phyloP scores from a whole-genome alignment of 192 early-diverging fungal species.

The Mortierella claussenii region DNA sequence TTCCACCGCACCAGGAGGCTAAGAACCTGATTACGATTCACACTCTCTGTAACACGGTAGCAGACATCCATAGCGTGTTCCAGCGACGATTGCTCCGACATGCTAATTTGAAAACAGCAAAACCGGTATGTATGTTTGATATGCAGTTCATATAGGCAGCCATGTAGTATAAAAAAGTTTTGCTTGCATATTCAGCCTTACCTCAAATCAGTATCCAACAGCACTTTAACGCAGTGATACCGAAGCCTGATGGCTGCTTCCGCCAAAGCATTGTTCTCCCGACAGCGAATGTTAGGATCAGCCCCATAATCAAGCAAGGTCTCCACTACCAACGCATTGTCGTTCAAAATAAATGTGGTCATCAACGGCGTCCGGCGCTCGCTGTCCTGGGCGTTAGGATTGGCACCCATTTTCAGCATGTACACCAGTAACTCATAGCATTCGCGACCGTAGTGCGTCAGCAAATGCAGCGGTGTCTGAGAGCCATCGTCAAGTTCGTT shows the following conservation, averaged over 20 bases:
- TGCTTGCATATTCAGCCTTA: neutral
- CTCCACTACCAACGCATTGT: conserved; percentile 38
- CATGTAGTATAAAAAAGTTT: neutral
- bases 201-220: conserved; percentile 48
- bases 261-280: conserved; percentile 46
- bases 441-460: conserved; percentile 35
- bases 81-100: conserved; percentile 37
- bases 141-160: no score
- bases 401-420: conserved; percentile 41
- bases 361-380: conserved; percentile 42
- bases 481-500: conserved; percentile 42
- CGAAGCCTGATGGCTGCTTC: conserved; percentile 40
- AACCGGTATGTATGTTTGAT: no score
- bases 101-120: conserved; percentile 12
- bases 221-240: conserved; percentile 46
- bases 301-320: conserved; percentile 45
- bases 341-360: conserved; percentile 37
- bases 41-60: conserved; percentile 32
- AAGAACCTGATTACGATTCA: conserved; percentile 33
- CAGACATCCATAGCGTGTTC: conserved; percentile 46
- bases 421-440: conserved; percentile 16
- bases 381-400: conserved; percentile 40
- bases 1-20: conserved; percentile 39
- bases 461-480: conserved; percentile 40
- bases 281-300: conserved; percentile 39